Base-by-base conservation (phyloP, 257 asterid genomes). In the Scutellaria baicalensis region DNA sequence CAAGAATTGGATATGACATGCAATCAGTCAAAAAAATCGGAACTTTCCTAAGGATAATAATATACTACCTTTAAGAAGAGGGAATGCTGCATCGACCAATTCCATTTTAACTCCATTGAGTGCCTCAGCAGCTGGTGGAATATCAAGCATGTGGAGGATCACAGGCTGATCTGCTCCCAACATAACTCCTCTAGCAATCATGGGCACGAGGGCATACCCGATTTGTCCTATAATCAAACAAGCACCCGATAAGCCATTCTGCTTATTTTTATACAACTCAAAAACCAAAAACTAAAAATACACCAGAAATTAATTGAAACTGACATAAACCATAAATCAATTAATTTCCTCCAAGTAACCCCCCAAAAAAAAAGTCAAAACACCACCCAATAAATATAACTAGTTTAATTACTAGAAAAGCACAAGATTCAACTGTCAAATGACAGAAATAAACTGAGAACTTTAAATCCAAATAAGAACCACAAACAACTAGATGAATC, bases 111-210 rank as follows among this genome's bases (percentile, higher is more conserved):
- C 97, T 84, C 95, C 95, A 57, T 85, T 83, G 51, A 91, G 85
- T 5, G 96, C 93, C 80, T 91, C 97, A 0, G 90, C 95, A 51
- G 97, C 95, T 43, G 89, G 87, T 51, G 93, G 80, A 67, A 91
- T 91, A 80, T 91, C 96, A 47, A 91, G 84, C 97, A 91, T 91
- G 84, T 91, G 97, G 64, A 91, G 96, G 68, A 89, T 87, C 60
- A 89, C 96, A 17, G 95, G 93, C 77, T 91, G 97, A 56, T 91
- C 95, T 1, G 88, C 47, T 12, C 96, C 97, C 86, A 91, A 82
- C 97, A 91, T 89, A 60, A 88, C 83, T 72, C 97, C 95, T 81
- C 96, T 82, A 36, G 96, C 97, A 80, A 91, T 75, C 97, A 91
- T 91, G 0, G 96, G 96, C 20, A 91, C 96, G 60, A 88, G 84